phyloP scores from a whole-genome alignment of 2,329 filamentous ascomycete genomes.

The Diplodia scrobiculata region DNA sequence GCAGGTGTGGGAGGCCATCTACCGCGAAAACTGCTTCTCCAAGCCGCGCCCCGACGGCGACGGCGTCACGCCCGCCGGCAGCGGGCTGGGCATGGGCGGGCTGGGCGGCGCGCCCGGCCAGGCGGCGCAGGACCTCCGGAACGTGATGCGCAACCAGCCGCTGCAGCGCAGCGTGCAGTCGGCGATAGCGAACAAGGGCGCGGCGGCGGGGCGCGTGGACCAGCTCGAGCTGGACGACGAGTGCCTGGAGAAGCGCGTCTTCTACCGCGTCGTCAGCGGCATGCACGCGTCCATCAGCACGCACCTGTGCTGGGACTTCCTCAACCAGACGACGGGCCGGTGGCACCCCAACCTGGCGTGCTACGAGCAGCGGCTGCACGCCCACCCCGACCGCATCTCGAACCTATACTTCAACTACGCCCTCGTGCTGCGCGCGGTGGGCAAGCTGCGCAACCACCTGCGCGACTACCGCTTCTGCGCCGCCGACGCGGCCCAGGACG shows the following conservation, averaged over 20 bases:
- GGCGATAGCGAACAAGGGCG: conserved; percentile 50
- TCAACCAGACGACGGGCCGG: conserved; percentile 90
- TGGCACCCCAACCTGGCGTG: conserved; percentile 91
- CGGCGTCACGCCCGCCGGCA: conserved; percentile 36
- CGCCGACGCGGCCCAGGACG: conserved; percentile 78
- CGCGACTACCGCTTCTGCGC: conserved; percentile 88
- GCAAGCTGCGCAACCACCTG: conserved; percentile 83
- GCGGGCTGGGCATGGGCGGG: conserved; percentile 43
- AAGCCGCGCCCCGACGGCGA: conserved; percentile 47
- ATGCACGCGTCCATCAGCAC: conserved; percentile 99
- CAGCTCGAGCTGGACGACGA: conserved; percentile 81
- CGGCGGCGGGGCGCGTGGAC: conserved; percentile 60
- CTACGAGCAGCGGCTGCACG: conserved; percentile 83
- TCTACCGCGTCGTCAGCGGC: conserved; percentile 90
- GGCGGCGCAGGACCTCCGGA: conserved; percentile 63
- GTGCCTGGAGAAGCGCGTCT: conserved; percentile 97
- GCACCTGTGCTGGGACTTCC: conserved; percentile 92
- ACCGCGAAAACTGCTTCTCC: conserved; percentile 93
- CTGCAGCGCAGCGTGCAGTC: conserved; percentile 63
- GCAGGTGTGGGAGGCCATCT: conserved; percentile 96
- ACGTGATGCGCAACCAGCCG: conserved; percentile 62
- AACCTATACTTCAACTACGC: conserved; percentile 99
- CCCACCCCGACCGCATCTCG: conserved; percentile 84
- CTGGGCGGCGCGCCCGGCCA: conserved; percentile 50
- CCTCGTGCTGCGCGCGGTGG: conserved; percentile 84